phyloP scores from a whole-genome alignment of 129 eudicot species.

The Saposhnikovia divaricata region DNA sequence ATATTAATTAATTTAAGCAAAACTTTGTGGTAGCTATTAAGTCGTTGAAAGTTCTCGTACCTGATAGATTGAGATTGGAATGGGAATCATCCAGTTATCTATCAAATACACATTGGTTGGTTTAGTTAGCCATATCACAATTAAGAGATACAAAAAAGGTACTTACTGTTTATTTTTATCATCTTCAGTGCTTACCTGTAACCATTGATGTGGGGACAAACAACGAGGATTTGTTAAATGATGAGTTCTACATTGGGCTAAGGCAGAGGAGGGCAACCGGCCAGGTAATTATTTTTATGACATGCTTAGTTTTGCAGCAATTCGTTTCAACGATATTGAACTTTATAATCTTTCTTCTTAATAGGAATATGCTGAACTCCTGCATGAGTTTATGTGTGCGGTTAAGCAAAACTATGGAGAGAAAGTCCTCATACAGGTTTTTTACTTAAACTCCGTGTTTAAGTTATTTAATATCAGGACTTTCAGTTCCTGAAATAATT shows the following conservation, averaged over 20 bases:
- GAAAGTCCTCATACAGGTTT: constrained; percentile 89
- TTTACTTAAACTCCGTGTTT: neutral
- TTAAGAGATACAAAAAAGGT: neutral
- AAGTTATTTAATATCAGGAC: constrained; percentile 1
- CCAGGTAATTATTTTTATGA: constrained; percentile 39
- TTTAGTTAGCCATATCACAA: neutral
- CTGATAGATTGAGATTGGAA: neutral
- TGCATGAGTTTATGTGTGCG: constrained; percentile 90
- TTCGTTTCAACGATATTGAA: neutral
- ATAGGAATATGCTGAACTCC: constrained; percentile 92
- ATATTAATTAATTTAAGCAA: neutral
- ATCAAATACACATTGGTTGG: neutral
- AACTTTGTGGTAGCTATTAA: neutral
- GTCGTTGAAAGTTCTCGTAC: neutral
- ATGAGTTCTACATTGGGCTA: constrained; percentile 94
- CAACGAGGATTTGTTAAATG: constrained; percentile 72
- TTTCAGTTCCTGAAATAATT: neutral
- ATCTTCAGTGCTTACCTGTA: constrained; percentile 79
- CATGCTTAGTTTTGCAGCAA: neutral
- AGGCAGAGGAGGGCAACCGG: constrained; percentile 89
- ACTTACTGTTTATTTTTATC: neutral
- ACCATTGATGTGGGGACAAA: constrained; percentile 98
- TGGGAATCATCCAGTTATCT: neutral
- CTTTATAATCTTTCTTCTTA: neutral
- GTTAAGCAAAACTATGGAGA: constrained; percentile 95